Base-by-base conservation (phyloP, 805 yeast species). In the Jamesozyma hellenica region DNA sequence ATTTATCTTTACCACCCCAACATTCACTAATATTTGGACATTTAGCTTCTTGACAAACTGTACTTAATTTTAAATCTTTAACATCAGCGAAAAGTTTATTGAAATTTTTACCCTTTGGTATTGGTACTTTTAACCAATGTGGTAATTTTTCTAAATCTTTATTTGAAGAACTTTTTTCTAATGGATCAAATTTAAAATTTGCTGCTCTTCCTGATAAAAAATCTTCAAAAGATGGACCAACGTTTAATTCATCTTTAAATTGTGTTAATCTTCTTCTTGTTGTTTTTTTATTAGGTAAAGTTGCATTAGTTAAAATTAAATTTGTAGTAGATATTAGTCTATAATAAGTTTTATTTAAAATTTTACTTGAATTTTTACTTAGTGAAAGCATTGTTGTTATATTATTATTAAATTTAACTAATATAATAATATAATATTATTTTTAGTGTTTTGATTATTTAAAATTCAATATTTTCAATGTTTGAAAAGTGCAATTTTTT, bases 1-100 rank as follows among this genome's bases (percentile, higher is more conserved):
- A 61, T 39, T 61, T 74, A 52, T 73, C 78, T 53, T 79, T 76
- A 25, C 98, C 98, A 41, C 98, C 97, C 99, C 99, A 92, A 64
- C 99, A 92, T 61, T 92, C 99, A 38, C 97, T 96, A 46, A 92
- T 92, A 60, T 92, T 92, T n/a, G 99, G 99, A 64, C 99, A 92
- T 56, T 92, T 81, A 4, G 98, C 98, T 56, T 92, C 98, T 63
- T 92, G 97, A 64, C 99, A 92, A 25, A 92, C 99, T 0, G 99
- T 92, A 28, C 95, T 82, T 38, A 92, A 67, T 47, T 86, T 85
- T 44, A 92, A 67, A 42, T 94, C 96, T 44, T 86, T 72, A 27
- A 92, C 79, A 56, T 92, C 99, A 35, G 76, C 73, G 56, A 90
- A 87, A 50, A 92, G 68, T 49, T 77, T 79, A 51, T 79, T 79